Evolutionary conservation across 805 yeast genomes (phyloP).

Genomic region (Sugiyamaella chiloensis): DNA sequence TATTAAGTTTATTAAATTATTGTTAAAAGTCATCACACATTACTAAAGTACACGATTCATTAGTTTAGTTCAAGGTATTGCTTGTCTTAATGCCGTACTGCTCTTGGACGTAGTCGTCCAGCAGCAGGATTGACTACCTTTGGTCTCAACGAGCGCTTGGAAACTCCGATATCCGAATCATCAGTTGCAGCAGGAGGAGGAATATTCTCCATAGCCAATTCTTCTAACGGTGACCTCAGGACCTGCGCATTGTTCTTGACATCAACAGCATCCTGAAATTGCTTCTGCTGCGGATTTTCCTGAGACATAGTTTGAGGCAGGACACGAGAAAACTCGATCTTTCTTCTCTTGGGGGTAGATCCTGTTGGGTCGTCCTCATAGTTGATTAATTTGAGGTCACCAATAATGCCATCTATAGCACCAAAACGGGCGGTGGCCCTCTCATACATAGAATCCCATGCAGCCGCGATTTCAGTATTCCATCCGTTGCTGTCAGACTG

Average conservation of each 20-base stretch:
- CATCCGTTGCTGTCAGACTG: background rate
- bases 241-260: too few relatives aligned
- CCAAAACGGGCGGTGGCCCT: background rate
- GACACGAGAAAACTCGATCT: conserved; percentile 14
- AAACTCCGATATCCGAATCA: background rate
- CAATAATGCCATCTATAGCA: background rate
- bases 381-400: background rate
- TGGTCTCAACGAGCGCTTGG: background rate
- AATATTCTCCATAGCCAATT: background rate
- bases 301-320: conserved; percentile 16
- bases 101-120: background rate
- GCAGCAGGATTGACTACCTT: background rate
- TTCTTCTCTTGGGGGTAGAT: conserved; percentile 12
- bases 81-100: background rate
- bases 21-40: background rate
- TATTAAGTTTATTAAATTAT: too few relatives aligned
- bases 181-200: background rate
- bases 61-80: background rate
- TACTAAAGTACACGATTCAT: conserved; percentile 1
- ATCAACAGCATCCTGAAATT: too few relatives aligned
- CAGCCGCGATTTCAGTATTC: background rate
- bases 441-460: background rate
- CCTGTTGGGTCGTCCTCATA: background rate
- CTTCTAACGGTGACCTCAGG: conserved; percentile 12
- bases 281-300: too few relatives aligned